A percentile compares a stretch with the other conserved stretches of the same genome.
These are phyloP conservation scores for Pharus latifolius DNA, from an alignment of 176 grass and related monocot species.

Conservation along the genomic window DNA sequence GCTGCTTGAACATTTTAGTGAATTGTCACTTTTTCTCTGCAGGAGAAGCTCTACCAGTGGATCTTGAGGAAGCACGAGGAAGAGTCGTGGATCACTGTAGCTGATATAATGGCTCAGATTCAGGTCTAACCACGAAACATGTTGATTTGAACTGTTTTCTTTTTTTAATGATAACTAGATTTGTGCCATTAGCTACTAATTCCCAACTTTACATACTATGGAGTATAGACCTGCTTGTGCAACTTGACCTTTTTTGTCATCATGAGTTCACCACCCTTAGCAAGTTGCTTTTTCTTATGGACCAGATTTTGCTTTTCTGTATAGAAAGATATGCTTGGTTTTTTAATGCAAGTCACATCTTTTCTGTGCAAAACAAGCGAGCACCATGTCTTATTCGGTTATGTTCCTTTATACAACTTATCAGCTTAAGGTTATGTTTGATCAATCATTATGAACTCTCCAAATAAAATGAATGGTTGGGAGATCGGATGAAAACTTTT, in stretches of 20 bases:
- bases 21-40: constrained; percentile 14
- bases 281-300: no score
- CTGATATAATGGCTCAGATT: constrained; percentile 78
- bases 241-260: not conserved
- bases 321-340: not conserved
- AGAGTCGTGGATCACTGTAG: constrained; percentile 47
- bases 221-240: no score
- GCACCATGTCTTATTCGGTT: not conserved
- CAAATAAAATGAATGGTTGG: no score
- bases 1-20: not conserved
- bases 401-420: not conserved
- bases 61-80: constrained; percentile 75
- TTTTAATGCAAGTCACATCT: not conserved
- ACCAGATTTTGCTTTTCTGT: not conserved
- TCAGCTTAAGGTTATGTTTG: constrained; percentile 1
- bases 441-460: constrained; percentile 2
- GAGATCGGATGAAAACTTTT: no score
- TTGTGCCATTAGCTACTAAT: not conserved
- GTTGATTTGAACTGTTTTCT: not conserved
- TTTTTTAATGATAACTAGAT: constrained; percentile 6
- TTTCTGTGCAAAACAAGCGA: not conserved
- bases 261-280: not conserved
- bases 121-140: constrained; percentile 34
- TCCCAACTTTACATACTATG: not conserved
- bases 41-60: constrained; percentile 93